A percentile compares a stretch with the other conserved stretches of the same genome.
Conservation (phyloP, 2,329 filamentous ascomycete genomes). For the Paecilomyces variotii region DNA sequence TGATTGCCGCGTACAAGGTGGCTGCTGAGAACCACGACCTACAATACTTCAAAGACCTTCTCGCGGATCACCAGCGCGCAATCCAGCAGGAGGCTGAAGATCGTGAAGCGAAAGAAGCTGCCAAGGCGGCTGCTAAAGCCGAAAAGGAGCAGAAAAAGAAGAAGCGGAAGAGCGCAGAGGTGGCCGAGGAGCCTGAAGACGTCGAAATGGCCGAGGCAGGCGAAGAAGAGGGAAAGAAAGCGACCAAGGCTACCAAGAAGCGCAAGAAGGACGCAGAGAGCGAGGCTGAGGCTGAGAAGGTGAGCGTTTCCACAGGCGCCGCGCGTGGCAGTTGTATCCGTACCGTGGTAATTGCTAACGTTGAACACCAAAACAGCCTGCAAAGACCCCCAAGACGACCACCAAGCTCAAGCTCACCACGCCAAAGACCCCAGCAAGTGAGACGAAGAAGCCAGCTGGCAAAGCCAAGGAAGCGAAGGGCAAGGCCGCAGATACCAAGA, state of each 20-base stretch:
- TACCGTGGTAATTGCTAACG: constrained; percentile 18
- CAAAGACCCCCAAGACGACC: constrained; percentile 57
- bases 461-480: constrained; percentile 49
- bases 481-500: constrained; percentile 51
- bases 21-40: constrained; percentile 72
- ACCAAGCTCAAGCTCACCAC: constrained; percentile 46
- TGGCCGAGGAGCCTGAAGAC: constrained; percentile 45
- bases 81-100: constrained; percentile 52
- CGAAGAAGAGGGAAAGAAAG: constrained; percentile 40
- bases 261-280: constrained; percentile 64
- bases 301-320: constrained; percentile 28
- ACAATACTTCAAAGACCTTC: constrained; percentile 72
- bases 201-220: constrained; percentile 47
- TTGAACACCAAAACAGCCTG: constrained; percentile 34
- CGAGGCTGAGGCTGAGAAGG: constrained; percentile 64
- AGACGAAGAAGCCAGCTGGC: constrained; percentile 41
- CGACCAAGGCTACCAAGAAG: constrained; percentile 58
- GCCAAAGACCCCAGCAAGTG: constrained; percentile 50
- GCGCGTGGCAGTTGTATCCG: background rate
- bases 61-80: constrained; percentile 52
- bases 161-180: constrained; percentile 38
- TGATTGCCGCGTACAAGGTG: constrained; percentile 71
- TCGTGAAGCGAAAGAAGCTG: constrained; percentile 56
- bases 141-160: constrained; percentile 45
- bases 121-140: constrained; percentile 47